Conservation (phyloP, 148 eudicot genomes). For the Vaccinium vitisidaea region DNA sequence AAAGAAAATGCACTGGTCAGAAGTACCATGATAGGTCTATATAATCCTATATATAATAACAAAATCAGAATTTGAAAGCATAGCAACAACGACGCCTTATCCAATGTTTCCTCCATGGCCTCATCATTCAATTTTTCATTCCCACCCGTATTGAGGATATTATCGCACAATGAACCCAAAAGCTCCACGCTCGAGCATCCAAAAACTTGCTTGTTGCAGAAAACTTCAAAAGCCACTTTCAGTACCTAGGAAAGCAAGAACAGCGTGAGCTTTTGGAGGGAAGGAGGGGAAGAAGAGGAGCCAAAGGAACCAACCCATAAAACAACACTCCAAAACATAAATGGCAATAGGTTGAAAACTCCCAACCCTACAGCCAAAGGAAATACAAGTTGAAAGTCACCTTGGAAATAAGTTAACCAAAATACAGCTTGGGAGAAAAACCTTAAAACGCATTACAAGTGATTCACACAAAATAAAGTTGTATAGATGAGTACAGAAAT, state of each 20-base stretch:
- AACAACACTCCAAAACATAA: neutral
- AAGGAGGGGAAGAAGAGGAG: neutral
- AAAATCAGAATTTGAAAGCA: neutral
- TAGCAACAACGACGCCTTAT: constrained; percentile 15
- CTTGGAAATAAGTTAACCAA: neutral
- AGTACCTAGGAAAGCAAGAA: constrained; percentile 22
- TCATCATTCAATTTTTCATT: constrained; percentile 33
- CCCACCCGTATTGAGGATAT: constrained; percentile 33
- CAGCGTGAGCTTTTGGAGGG: neutral
- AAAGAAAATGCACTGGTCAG: neutral
- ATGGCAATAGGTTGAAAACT: neutral
- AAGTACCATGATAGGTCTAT: neutral
- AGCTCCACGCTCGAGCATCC: constrained; percentile 29
- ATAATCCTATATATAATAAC: neutral
- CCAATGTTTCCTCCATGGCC: constrained; percentile 37
- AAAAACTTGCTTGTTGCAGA: constrained; percentile 33
- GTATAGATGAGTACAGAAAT: neutral
- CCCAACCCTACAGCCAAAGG: neutral
- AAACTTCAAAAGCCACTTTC: constrained; percentile 32
- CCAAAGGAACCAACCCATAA: neutral
- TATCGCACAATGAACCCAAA: constrained; percentile 31
- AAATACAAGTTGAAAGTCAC: neutral
- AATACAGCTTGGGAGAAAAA: neutral
- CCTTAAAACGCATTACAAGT: neutral
- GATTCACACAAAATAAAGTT: neutral